A percentile compares a stretch with the other conserved stretches of the same genome.
phyloP scores from a whole-genome alignment of 331 rosid species.

The Saraca asoca region DNA sequence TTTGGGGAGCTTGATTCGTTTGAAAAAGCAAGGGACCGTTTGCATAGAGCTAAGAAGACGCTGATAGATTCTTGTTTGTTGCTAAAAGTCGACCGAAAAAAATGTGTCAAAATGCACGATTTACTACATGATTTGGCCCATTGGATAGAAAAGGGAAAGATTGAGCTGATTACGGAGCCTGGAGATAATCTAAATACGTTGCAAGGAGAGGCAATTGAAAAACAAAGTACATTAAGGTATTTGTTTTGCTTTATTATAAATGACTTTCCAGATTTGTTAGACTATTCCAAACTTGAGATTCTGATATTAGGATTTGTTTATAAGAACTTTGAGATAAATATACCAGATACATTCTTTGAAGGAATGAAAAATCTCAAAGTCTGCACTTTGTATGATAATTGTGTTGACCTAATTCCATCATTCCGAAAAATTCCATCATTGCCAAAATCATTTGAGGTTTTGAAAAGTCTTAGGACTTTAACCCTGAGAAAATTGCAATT shows the following conservation, averaged over 20 bases:
- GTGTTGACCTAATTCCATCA: neutral
- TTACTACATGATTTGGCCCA: neutral
- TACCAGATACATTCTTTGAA: no score
- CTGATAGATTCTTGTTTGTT: conserved; percentile 2
- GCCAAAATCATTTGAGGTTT: neutral
- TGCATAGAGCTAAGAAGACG: neutral
- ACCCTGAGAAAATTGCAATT: conserved; percentile 9
- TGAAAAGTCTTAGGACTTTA: conserved; percentile 9
- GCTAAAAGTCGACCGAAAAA: neutral
- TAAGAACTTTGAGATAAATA: neutral
- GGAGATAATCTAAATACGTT: neutral
- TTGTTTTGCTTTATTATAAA: no score
- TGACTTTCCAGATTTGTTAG: no score
- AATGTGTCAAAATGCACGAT: no score
- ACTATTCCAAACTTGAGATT: no score
- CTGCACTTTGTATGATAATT: neutral
- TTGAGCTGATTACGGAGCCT: neutral
- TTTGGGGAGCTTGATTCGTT: neutral
- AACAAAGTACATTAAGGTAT: neutral
- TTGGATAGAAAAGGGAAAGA: neutral
- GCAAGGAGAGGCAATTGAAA: neutral
- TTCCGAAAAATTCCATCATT: neutral
- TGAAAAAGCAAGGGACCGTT: neutral
- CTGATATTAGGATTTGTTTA: no score
- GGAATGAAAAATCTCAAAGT: no score